These are phyloP conservation scores for Monotropa hypopitys DNA, from an alignment of 179 eudicot genomes.

Conservation along the genomic window DNA sequence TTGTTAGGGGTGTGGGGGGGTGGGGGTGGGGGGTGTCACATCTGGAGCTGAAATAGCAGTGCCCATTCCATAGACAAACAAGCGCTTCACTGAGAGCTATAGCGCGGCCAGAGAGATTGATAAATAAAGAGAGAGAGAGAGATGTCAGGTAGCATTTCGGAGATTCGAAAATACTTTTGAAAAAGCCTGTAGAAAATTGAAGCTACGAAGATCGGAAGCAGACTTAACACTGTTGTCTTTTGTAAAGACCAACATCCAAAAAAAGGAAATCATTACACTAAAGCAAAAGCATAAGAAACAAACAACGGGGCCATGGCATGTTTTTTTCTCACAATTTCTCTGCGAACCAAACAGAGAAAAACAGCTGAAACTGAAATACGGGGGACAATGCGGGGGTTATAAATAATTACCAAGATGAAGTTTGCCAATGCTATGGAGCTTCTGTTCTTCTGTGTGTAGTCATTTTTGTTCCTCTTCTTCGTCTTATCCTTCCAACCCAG, in stretches of 20 bases:
- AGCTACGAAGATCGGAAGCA: neutral
- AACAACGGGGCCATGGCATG: neutral
- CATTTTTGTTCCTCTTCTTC: neutral
- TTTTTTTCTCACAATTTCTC: neutral
- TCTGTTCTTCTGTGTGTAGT: neutral
- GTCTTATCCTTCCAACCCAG: neutral
- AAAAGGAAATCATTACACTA: neutral
- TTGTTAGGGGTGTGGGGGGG: too few species aligned
- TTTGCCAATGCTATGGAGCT: neutral
- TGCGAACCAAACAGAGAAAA: slow-evolving; percentile 6
- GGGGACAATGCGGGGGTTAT: neutral
- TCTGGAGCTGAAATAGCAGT: neutral
- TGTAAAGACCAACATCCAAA: slow-evolving; percentile 1
- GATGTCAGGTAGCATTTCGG: neutral
- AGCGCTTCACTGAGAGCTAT: neutral
- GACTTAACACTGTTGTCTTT: neutral
- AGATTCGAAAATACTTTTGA: slow-evolving; percentile 8
- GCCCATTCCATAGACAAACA: neutral
- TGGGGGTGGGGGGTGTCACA: neutral
- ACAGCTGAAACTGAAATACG: neutral
- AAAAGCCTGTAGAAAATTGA: slow-evolving; percentile 9
- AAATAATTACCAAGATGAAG: neutral
- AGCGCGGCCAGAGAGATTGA: too few species aligned
- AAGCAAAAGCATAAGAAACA: neutral
- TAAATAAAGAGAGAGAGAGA: slow-evolving; percentile 1